Evolutionary conservation across 805 yeast species (phyloP).

Genomic region (Torulaspora indica): DNA sequence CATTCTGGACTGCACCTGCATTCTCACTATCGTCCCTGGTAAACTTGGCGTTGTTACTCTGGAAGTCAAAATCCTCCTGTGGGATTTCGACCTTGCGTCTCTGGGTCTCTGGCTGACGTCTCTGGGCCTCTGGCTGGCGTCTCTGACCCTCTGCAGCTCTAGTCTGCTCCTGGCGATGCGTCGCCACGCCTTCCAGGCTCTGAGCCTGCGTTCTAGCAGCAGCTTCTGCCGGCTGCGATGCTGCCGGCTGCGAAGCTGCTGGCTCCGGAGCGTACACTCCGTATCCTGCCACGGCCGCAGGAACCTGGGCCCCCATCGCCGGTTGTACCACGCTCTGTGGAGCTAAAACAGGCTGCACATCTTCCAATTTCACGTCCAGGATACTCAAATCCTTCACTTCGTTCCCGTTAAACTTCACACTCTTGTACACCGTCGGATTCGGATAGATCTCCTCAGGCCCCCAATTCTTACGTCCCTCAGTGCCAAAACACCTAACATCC

Average conservation of each 20-base stretch:
- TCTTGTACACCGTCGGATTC: constrained; percentile 61
- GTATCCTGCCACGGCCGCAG: constrained; percentile 24
- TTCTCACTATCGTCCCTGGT: constrained; percentile 43
- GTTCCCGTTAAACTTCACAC: constrained; percentile 81
- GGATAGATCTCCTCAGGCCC: constrained; percentile 68
- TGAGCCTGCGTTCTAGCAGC: no score
- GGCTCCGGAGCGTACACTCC: constrained; percentile 36
- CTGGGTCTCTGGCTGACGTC: constrained; percentile 5
- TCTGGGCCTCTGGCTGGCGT: constrained; percentile 6
- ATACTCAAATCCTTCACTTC: constrained; percentile 89
- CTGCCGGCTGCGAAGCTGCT: no score
- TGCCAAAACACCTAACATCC: constrained; percentile 78
- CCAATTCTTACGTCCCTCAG: constrained; percentile 81
- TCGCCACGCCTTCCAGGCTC: neutral
- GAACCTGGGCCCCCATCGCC: neutral
- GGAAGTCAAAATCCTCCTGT: constrained; percentile 69
- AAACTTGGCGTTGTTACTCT: constrained; percentile 67
- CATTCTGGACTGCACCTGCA: constrained; percentile 16
- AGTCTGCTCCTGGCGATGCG: constrained; percentile 3
- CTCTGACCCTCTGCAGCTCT: constrained; percentile 6
- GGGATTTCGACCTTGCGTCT: constrained; percentile 39
- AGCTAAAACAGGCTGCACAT: constrained; percentile 49
- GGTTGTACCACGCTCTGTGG: constrained; percentile 19
- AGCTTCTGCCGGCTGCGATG: no score
- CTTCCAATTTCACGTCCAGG: constrained; percentile 63